Evolutionary conservation across 2,329 filamentous ascomycete species (phyloP).

Genomic region (Fusarium humuli): DNA sequence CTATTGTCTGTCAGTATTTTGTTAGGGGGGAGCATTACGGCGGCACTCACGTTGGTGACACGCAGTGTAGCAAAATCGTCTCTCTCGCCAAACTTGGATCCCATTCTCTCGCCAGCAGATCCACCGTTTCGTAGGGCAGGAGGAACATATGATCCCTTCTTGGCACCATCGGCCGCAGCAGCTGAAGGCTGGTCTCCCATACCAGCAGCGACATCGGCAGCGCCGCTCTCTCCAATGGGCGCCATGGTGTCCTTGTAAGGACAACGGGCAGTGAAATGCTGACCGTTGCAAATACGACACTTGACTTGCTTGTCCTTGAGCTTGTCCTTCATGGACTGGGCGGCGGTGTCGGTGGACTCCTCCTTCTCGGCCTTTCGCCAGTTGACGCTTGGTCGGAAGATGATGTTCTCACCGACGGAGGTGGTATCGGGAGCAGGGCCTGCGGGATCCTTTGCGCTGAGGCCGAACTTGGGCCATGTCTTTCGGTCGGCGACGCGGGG

Average conservation of each 20-base stretch:
- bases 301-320: constrained; percentile 99
- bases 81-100: constrained; percentile 88
- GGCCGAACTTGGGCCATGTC: constrained; percentile 92
- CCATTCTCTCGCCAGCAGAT: constrained; percentile 82
- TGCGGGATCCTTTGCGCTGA: constrained; percentile 83
- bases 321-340: constrained; percentile 80
- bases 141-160: constrained; percentile 90
- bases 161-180: constrained; percentile 58
- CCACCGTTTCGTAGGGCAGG: constrained; percentile 85
- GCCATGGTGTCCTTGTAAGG: constrained; percentile 99
- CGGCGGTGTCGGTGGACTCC: constrained; percentile 79
- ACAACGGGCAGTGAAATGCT: constrained; percentile 99
- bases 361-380: constrained; percentile 92
- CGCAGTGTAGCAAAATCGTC: constrained; percentile 96
- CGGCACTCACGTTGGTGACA: constrained; percentile 90
- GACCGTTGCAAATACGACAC: constrained; percentile 97
- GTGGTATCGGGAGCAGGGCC: constrained; percentile 92
- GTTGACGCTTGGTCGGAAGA: constrained; percentile 92
- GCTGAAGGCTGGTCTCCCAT: constrained; percentile 62
- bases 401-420: constrained; percentile 95
- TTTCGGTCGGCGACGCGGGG: constrained; percentile 95
- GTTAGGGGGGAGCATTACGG: not conserved
- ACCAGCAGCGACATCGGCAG: constrained; percentile 66
- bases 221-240: constrained; percentile 73
- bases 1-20: constrained; percentile 59